A percentile compares a stretch with the other conserved stretches of the same genome.
phyloP scores from a whole-genome alignment of 345 rosid species.

The Salix koriyanagi region DNA sequence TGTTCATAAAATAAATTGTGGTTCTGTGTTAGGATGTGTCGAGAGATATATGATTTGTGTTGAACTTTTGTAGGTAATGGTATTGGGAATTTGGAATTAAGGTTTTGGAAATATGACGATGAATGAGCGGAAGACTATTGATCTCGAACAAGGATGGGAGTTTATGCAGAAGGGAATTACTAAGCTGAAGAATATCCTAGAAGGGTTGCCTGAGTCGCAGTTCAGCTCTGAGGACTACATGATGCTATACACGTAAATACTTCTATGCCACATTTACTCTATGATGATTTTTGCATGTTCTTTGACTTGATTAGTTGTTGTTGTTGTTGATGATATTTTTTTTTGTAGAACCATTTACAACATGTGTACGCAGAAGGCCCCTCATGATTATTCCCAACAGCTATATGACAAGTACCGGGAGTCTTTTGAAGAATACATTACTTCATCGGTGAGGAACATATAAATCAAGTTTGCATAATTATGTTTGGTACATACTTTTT shows the following conservation, averaged over 20 bases:
- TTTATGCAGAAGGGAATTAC: conserved; percentile 75
- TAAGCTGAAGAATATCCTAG: conserved; percentile 76
- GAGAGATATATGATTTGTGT: background rate
- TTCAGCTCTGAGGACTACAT: conserved; percentile 40
- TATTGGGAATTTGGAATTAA: background rate
- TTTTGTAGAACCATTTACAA: conserved; percentile 30
- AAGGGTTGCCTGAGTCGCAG: conserved; percentile 31
- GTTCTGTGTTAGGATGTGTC: background rate
- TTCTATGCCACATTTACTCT: background rate
- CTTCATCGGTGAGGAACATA: conserved; percentile 18
- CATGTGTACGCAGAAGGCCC: conserved; percentile 38
- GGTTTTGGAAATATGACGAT: conserved; percentile 32
- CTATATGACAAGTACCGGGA: conserved; percentile 30
- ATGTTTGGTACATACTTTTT: background rate
- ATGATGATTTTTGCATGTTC: background rate
- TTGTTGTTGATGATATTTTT: background rate
- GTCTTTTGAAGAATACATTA: conserved; percentile 26
- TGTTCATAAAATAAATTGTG: background rate
- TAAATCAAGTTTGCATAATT: background rate
- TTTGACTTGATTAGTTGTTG: background rate
- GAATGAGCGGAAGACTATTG: conserved; percentile 69
- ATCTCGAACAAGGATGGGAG: conserved; percentile 89
- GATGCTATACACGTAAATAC: conserved; percentile 35
- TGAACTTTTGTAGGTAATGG: background rate
- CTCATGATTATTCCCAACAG: conserved; percentile 35